Evolutionary conservation across 2,329 filamentous ascomycete species (phyloP).

Genomic region (Fusarium chlamydosporum): DNA sequence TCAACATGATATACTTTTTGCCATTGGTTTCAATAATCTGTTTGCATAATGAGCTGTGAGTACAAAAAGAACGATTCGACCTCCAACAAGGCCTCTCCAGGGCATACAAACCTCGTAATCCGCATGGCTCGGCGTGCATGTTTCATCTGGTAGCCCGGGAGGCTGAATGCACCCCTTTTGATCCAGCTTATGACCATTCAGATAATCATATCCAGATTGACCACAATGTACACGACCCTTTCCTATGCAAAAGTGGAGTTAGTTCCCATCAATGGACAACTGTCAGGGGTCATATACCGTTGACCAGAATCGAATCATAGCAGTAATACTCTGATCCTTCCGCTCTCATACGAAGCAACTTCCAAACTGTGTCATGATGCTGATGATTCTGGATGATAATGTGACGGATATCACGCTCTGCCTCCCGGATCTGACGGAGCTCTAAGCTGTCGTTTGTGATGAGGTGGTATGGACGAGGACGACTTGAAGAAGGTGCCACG

Average conservation of each 20-base stretch:
- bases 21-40: constrained; percentile 9
- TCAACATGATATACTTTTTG: constrained; percentile 11
- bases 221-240: constrained; percentile 20
- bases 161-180: constrained; percentile 14
- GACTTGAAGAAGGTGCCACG: constrained; percentile 1
- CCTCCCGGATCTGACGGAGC: background rate
- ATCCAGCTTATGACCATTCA: constrained; percentile 5
- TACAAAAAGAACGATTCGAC: too few species aligned
- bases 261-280: background rate
- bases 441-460: constrained; percentile 12
- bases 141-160: background rate
- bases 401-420: constrained; percentile 1
- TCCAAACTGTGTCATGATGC: constrained; percentile 17
- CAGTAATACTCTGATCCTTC: constrained; percentile 20
- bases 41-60: background rate
- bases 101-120: constrained; percentile 5
- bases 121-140: background rate
- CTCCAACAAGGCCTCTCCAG: too few species aligned
- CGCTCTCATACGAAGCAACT: constrained; percentile 13
- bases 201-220: background rate
- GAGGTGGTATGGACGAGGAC: constrained; percentile 5
- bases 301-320: constrained; percentile 12
- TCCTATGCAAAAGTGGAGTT: background rate
- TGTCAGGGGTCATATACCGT: background rate
- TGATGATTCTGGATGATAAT: constrained; percentile 18